Evolutionary conservation across 2,329 filamentous ascomycete species (phyloP).

Genomic region (Colletotrichum sp.): DNA sequence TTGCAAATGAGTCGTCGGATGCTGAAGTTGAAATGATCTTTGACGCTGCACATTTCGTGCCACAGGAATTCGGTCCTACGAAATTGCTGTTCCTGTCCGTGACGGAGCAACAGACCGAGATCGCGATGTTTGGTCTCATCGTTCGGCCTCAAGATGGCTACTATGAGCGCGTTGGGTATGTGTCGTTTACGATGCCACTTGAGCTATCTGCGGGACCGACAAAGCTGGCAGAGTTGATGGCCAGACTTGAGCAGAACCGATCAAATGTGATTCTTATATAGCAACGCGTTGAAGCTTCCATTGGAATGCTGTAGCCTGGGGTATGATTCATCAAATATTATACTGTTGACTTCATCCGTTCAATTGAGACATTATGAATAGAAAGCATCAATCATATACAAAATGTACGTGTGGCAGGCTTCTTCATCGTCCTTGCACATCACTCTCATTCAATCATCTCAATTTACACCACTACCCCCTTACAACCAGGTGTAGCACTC

Average conservation of each 20-base stretch:
- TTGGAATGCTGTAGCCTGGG: rapidly evolving
- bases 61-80: rapidly evolving
- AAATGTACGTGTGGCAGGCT: not conserved
- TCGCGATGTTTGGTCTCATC: rapidly evolving
- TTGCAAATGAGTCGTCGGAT: rapidly evolving
- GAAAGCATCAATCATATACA: not conserved
- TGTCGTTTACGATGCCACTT: rapidly evolving
- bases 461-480: too few species aligned
- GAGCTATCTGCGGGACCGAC: rapidly evolving
- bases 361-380: not conserved
- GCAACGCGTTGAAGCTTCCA: not conserved
- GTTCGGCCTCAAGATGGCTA: not conserved
- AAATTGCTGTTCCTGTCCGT: rapidly evolving
- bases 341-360: not conserved
- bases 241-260: not conserved
- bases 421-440: not conserved
- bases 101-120: rapidly evolving
- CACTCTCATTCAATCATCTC: not conserved
- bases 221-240: not conserved
- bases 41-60: not conserved
- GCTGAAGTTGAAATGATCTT: not conserved
- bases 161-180: not conserved
- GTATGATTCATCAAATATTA: rapidly evolving
- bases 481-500: slow-evolving; percentile 29
- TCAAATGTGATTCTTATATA: not conserved